These are phyloP conservation scores for Eragrostis nindensis DNA, from an alignment of 176 grass and related monocot genomes.

Conservation along the genomic window DNA sequence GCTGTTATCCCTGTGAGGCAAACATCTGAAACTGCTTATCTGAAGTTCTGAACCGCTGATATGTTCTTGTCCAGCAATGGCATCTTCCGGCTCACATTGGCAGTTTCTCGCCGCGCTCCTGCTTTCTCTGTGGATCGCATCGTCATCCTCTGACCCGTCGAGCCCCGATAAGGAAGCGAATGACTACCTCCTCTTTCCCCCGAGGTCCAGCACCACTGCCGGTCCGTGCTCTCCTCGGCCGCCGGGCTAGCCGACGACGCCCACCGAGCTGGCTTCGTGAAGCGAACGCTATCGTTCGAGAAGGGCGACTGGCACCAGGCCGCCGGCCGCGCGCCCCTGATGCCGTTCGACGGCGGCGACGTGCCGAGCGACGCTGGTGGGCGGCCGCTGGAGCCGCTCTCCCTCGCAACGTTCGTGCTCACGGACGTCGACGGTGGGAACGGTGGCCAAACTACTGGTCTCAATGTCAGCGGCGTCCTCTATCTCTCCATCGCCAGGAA, in stretches of 20 bases:
- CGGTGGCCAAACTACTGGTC: not conserved
- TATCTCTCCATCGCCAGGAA: too few species aligned
- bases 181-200: constrained; percentile 37
- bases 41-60: too few species aligned
- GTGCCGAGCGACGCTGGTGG: constrained; percentile 35
- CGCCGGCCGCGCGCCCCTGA: constrained; percentile 35
- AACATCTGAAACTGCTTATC: not conserved
- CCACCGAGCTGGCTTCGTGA: constrained; percentile 7
- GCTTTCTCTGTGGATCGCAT: too few species aligned
- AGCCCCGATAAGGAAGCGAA: too few species aligned
- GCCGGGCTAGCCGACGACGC: constrained; percentile 27
- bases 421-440: not conserved
- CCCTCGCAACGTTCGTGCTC: not conserved
- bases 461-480: constrained; percentile 52
- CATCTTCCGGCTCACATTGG: too few species aligned
- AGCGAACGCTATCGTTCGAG: constrained; percentile 40
- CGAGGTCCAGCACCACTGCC: constrained; percentile 46
- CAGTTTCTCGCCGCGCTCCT: too few species aligned
- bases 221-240: constrained; percentile 42
- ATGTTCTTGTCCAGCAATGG: too few species aligned
- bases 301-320: constrained; percentile 57
- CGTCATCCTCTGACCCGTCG: too few species aligned
- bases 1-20: too few species aligned
- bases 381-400: not conserved
- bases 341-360: constrained; percentile 34